phyloP scores from a whole-genome alignment of 345 rosid genomes.

The Durio zibethinus region DNA sequence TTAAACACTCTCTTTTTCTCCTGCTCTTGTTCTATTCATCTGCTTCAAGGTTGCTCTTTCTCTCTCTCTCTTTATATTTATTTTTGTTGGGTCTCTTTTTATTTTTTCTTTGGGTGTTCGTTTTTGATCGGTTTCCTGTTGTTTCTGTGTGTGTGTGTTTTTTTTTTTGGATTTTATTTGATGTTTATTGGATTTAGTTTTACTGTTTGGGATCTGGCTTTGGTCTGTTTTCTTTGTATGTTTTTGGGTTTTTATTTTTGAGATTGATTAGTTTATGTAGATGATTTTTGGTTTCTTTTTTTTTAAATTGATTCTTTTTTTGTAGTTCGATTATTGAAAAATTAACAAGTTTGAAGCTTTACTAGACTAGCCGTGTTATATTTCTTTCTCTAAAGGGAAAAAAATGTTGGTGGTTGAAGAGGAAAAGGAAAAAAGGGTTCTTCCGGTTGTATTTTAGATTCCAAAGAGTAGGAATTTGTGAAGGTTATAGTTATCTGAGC shows the following conservation, averaged over 20 bases:
- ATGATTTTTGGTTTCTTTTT: not conserved
- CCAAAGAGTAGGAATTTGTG: not conserved
- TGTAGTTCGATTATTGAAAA: not conserved
- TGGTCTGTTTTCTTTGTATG: slow-evolving; percentile 9
- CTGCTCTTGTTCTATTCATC: slow-evolving; percentile 5
- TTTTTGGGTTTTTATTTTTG: not conserved
- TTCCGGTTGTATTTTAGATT: not conserved
- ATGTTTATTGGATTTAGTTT: not conserved
- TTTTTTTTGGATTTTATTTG: slow-evolving; percentile 3
- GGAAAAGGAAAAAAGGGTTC: not conserved
- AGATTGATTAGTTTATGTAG: not conserved
- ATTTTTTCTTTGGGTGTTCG: not conserved
- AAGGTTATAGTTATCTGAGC: not conserved
- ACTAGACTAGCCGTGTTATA: not conserved
- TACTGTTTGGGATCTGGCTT: slow-evolving; percentile 29
- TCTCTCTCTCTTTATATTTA: not conserved
- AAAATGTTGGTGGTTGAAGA: not conserved
- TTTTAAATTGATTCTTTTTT: not conserved
- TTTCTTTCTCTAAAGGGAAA: not conserved
- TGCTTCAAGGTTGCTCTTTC: slow-evolving; percentile 5
- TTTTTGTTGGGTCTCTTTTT: too few relatives aligned
- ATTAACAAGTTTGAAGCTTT: not conserved
- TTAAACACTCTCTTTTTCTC: slow-evolving; percentile 15
- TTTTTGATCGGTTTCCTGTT: not conserved
- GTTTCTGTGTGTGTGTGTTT: not conserved